Evolutionary conservation across 2,329 filamentous ascomycete genomes (phyloP).

Genomic region (Blastomyces gilchristii): DNA sequence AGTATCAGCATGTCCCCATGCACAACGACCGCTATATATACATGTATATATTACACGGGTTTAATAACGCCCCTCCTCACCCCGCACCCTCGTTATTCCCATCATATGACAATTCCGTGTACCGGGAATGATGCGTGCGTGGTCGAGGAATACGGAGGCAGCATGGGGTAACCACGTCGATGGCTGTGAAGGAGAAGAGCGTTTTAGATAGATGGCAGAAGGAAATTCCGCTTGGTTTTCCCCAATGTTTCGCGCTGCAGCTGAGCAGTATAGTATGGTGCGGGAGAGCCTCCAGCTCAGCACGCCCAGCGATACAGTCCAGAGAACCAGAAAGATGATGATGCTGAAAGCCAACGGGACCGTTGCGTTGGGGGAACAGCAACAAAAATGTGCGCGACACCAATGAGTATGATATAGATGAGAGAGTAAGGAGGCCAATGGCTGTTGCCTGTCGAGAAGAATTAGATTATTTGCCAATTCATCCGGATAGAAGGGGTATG

Average conservation of each 20-base stretch:
- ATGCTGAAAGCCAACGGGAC: constrained; percentile 43
- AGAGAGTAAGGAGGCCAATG: constrained; percentile 43
- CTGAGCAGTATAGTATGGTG: constrained; percentile 42
- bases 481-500: background rate
- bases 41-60: background rate
- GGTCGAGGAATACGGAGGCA: too few species aligned
- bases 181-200: constrained; percentile 46
- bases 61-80: background rate
- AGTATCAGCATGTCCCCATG: background rate
- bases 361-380: constrained; percentile 42
- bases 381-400: constrained; percentile 41
- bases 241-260: constrained; percentile 44
- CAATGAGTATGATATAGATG: constrained; percentile 40
- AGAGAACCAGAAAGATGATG: constrained; percentile 39
- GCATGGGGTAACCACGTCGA: constrained; percentile 39
- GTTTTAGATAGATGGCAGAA: constrained; percentile 51
- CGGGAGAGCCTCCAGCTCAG: constrained; percentile 45
- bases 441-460: constrained; percentile 38
- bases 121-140: too few species aligned
- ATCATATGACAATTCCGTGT: background rate
- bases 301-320: constrained; percentile 43
- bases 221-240: constrained; percentile 44
- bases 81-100: background rate
- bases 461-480: background rate
- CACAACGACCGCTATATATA: too few species aligned